These are phyloP conservation scores for Byssothecium circinans DNA, from an alignment of 2,329 filamentous ascomycete species.

Conservation along the genomic window DNA sequence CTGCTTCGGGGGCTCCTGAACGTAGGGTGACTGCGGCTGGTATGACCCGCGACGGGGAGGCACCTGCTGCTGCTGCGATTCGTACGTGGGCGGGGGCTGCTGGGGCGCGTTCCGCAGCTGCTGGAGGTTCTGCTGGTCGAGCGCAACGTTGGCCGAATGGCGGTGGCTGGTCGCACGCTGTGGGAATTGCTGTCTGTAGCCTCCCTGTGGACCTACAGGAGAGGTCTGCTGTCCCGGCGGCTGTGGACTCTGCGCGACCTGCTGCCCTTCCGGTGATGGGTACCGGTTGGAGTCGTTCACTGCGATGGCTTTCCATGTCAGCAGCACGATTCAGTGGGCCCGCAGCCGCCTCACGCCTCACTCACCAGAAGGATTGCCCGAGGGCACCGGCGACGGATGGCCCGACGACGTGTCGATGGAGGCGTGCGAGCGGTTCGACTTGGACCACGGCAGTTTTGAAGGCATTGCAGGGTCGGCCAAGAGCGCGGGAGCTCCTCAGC, in stretches of 20 bases:
- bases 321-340: slow-evolving; percentile 33
- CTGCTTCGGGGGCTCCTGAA: slow-evolving; percentile 34
- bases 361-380: slow-evolving; percentile 34
- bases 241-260: slow-evolving; percentile 12
- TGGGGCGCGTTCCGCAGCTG: slow-evolving; percentile 22
- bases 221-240: slow-evolving; percentile 17
- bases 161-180: slow-evolving; percentile 34
- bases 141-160: slow-evolving; percentile 34
- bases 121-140: slow-evolving; percentile 36
- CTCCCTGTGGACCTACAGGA: slow-evolving; percentile 10
- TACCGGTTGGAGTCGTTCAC: slow-evolving; percentile 38
- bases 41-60: slow-evolving; percentile 25
- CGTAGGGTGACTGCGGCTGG: slow-evolving; percentile 22
- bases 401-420: slow-evolving; percentile 40
- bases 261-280: slow-evolving; percentile 25
- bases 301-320: slow-evolving; percentile 37
- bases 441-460: slow-evolving; percentile 42
- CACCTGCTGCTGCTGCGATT: slow-evolving; percentile 5
- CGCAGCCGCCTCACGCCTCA: slow-evolving; percentile 13
- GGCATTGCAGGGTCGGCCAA: slow-evolving; percentile 39
- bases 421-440: slow-evolving; percentile 44
- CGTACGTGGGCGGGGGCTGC: slow-evolving; percentile 27
- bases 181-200: slow-evolving; percentile 27
- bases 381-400: slow-evolving; percentile 38
- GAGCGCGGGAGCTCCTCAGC: slow-evolving; percentile 15